Percentiles rank a stretch among this genome's conserved stretches.
phyloP scores from a whole-genome alignment of 129 eudicot genomes.

The Centella asiatica region DNA sequence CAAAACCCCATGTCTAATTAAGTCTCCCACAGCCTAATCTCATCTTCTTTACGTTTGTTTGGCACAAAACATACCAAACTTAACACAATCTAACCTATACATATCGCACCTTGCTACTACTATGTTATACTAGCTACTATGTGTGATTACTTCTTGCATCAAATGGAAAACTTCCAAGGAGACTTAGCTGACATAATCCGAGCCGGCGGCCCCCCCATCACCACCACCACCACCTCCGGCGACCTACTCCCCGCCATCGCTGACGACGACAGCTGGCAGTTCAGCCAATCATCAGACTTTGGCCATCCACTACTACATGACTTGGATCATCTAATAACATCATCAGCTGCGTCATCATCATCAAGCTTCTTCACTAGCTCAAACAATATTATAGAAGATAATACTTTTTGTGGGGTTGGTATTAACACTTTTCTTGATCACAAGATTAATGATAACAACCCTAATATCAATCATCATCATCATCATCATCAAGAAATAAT shows the following conservation, averaged over 20 bases:
- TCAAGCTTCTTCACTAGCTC: conserved; percentile 22
- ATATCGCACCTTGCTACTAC: too few relatives aligned
- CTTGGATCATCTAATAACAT: conserved; percentile 10
- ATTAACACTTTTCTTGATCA: neutral
- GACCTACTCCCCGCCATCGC: neutral
- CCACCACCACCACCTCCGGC: neutral
- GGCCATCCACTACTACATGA: conserved; percentile 48
- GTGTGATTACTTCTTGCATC: conserved; percentile 16
- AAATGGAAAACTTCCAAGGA: conserved; percentile 68
- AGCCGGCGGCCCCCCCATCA: conserved; percentile 28
- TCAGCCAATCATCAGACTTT: conserved; percentile 26
- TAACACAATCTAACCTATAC: too few relatives aligned
- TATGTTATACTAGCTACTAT: neutral
- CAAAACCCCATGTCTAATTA: conserved; percentile 4
- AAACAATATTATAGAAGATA: neutral
- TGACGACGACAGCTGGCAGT: conserved; percentile 22
- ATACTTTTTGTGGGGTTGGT: neutral
- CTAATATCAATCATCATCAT: neutral
- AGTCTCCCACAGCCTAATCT: neutral
- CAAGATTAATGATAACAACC: conserved; percentile 1
- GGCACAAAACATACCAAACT: conserved; percentile 13
- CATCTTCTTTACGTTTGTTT: conserved; percentile 9
- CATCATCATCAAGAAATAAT: too few relatives aligned
- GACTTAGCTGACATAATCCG: conserved; percentile 78
- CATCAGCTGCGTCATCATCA: neutral